Evolutionary conservation across 768 basidiomycete genomes (phyloP).

Genomic region (Hysterangium stoloniferum): DNA sequence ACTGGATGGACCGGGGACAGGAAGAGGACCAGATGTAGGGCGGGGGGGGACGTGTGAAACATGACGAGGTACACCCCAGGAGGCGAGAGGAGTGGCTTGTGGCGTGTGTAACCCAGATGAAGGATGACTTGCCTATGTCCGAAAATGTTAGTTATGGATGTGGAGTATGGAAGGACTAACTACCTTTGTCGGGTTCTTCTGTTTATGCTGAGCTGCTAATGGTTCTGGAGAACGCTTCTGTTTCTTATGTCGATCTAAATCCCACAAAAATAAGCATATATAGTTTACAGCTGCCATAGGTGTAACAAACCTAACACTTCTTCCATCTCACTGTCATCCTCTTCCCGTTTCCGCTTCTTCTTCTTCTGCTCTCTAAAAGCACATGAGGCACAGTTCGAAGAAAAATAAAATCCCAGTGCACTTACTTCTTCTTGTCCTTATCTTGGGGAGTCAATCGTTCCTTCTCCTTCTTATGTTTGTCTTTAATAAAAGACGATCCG

Average conservation of each 20-base stretch:
- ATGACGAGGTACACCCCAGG: constrained; percentile 45
- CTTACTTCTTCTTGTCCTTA: constrained; percentile 12
- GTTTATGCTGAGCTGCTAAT: constrained; percentile 42
- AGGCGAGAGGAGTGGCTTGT: neutral
- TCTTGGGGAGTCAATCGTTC: constrained; percentile 11
- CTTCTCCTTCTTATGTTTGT: constrained; percentile 58
- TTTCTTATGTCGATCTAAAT: constrained; percentile 36
- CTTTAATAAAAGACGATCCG: constrained; percentile 4
- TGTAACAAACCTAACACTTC: constrained; percentile 1
- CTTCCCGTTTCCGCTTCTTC: constrained; percentile 77
- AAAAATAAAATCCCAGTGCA: neutral
- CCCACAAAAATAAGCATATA: constrained; percentile 23
- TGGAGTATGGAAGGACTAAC: neutral
- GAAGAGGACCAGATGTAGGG: constrained; percentile 54
- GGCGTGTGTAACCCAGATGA: constrained; percentile 30
- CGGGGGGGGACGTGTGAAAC: constrained; percentile 48
- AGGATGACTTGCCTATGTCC: constrained; percentile 19
- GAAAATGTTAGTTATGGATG: neutral
- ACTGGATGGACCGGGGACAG: constrained; percentile 74
- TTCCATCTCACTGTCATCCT: constrained; percentile 64
- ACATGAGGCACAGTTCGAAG: neutral
- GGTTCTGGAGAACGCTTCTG: constrained; percentile 52
- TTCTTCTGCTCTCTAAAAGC: constrained; percentile 9
- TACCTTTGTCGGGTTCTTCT: constrained; percentile 16
- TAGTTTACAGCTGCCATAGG: constrained; percentile 12